phyloP scores from a whole-genome alignment of 345 rosid genomes.

The Citrus maxima region DNA sequence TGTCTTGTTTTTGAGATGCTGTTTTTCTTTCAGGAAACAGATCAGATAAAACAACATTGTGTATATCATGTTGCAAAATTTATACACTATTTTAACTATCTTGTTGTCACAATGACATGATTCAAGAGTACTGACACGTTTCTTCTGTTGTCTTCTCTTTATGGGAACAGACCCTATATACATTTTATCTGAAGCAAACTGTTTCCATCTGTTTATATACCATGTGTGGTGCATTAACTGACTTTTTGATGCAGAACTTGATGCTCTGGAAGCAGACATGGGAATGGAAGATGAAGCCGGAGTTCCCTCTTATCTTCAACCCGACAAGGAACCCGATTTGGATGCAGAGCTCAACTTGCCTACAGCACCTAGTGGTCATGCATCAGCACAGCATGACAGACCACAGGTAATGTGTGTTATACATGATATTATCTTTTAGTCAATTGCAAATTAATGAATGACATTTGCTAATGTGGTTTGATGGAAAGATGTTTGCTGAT shows the following conservation, averaged over 20 bases:
- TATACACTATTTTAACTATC: not conserved
- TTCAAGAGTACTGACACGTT: not conserved
- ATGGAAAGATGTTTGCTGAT: not conserved
- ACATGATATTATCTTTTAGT: not conserved
- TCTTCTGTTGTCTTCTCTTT: not conserved
- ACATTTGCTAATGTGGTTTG: not conserved
- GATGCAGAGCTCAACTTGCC: slow-evolving; percentile 81
- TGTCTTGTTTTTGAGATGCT: not conserved
- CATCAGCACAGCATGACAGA: slow-evolving; percentile 56
- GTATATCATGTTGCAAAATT: not conserved
- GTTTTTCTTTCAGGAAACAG: not conserved
- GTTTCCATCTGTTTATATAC: not conserved
- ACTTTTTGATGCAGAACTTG: slow-evolving; percentile 66
- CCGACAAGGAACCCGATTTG: slow-evolving; percentile 74
- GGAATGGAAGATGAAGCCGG: slow-evolving; percentile 85
- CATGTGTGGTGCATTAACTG: not conserved
- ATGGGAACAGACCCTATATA: not conserved
- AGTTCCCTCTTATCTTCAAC: slow-evolving; percentile 94
- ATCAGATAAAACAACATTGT: not conserved
- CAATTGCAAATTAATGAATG: not conserved
- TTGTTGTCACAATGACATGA: not conserved
- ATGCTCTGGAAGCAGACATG: slow-evolving; percentile 97
- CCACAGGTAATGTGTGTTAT: slow-evolving; percentile 46
- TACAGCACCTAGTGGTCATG: slow-evolving; percentile 65
- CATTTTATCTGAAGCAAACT: not conserved